Percentiles rank a stretch among this genome's conserved stretches.
Evolutionary conservation across 2,329 filamentous ascomycete species (phyloP).

Genomic region (Huntiella moniliformis): DNA sequence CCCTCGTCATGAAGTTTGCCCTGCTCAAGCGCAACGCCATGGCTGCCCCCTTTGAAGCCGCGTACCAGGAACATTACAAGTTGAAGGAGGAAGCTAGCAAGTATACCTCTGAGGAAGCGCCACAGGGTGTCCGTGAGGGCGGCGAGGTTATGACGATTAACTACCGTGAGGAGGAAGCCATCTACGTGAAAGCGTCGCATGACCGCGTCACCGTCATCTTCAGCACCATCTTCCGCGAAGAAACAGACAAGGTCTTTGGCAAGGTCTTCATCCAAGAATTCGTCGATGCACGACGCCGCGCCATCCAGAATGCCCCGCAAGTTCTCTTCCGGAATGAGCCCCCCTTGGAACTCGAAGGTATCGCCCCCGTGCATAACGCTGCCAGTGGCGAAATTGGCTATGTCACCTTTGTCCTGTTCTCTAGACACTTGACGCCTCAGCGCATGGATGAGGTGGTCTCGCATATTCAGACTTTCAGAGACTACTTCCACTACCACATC

Average conservation of each 20-base stretch:
- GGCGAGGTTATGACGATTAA: constrained; percentile 91
- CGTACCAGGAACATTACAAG: constrained; percentile 79
- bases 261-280: constrained; percentile 99
- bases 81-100: constrained; percentile 76
- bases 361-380: constrained; percentile 61
- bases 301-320: constrained; percentile 95
- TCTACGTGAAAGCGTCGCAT: constrained; percentile 94
- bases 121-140: constrained; percentile 74
- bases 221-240: constrained; percentile 92
- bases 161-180: constrained; percentile 96
- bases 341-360: constrained; percentile 72
- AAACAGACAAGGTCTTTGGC: constrained; percentile 92
- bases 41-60: constrained; percentile 95
- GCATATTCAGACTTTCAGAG: constrained; percentile 98
- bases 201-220: constrained; percentile 98
- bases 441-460: constrained; percentile 90
- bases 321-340: constrained; percentile 92
- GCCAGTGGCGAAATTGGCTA: constrained; percentile 82
- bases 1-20: constrained; percentile 69
- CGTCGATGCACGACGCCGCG: constrained; percentile 82
- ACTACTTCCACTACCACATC: constrained; percentile 99
- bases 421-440: constrained; percentile 77
- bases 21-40: constrained; percentile 95
- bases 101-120: constrained; percentile 85
- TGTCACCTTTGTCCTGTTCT: constrained; percentile 95